These are phyloP conservation scores for Penicillium psychrosexuale DNA, from an alignment of 2,329 filamentous ascomycete species.

Conservation along the genomic window DNA sequence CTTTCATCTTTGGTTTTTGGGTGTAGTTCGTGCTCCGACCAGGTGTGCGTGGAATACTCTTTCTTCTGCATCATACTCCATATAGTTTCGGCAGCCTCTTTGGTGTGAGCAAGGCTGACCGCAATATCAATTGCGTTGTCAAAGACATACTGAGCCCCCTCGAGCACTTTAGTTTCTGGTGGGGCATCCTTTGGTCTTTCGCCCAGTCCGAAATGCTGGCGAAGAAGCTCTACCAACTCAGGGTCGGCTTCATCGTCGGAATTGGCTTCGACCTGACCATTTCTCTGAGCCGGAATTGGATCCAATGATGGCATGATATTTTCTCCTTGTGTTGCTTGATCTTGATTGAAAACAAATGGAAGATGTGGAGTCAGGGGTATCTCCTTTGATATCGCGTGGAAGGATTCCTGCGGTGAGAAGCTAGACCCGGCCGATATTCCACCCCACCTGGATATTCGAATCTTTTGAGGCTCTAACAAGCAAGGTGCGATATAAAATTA, in stretches of 20 bases:
- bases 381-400: not conserved
- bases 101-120: constrained; percentile 77
- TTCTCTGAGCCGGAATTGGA: constrained; percentile 12
- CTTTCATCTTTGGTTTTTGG: constrained; percentile 75
- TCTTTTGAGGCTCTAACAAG: not conserved
- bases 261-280: constrained; percentile 51
- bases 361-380: constrained; percentile 4
- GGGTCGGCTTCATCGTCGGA: constrained; percentile 89
- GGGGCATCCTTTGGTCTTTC: constrained; percentile 52
- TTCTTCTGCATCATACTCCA: constrained; percentile 79
- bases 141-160: constrained; percentile 80
- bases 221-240: constrained; percentile 80
- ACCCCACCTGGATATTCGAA: not conserved
- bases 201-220: constrained; percentile 69
- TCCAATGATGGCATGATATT: constrained; percentile 20
- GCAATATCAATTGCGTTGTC: constrained; percentile 92
- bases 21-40: constrained; percentile 86
- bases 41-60: constrained; percentile 76
- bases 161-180: constrained; percentile 76
- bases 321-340: not conserved
- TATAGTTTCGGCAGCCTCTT: constrained; percentile 75
- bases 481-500: not conserved
- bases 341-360: not conserved
- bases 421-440: not conserved
- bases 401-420: not conserved